phyloP scores from a whole-genome alignment of 352 stramenopile genomes.

The Globisporangium parvum region DNA sequence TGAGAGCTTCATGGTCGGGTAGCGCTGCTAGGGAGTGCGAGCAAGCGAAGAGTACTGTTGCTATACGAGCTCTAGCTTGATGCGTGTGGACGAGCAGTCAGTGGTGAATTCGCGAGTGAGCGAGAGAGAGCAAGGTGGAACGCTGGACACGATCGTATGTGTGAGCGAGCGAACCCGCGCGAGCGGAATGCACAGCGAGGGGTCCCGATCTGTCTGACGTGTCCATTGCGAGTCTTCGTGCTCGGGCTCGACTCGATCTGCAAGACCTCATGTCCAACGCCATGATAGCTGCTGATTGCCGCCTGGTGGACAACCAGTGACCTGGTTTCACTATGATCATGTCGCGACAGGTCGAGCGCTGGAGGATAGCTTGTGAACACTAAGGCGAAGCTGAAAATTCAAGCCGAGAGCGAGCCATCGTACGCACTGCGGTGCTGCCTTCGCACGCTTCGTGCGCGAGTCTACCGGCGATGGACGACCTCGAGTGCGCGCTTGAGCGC shows the following conservation, averaged over 20 bases:
- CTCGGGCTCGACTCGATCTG: not conserved
- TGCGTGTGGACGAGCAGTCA: not conserved
- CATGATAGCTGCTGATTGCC: conserved; percentile 4
- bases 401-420: no score
- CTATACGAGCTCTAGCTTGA: not conserved
- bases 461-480: no score
- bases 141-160: not conserved
- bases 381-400: no score
- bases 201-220: conserved; percentile 8
- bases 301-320: not conserved
- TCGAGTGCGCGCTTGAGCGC: no score
- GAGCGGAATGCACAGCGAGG: not conserved
- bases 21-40: not conserved
- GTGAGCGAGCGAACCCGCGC: not conserved
- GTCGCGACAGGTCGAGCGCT: no score
- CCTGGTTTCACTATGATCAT: not conserved
- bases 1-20: conserved; percentile 8
- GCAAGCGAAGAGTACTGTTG: not conserved
- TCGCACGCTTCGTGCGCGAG: no score
- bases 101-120: conserved; percentile 9
- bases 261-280: not conserved
- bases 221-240: no score
- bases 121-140: no score
- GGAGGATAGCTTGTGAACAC: not conserved
- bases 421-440: no score